Evolutionary conservation across 805 yeast species (phyloP).

Genomic region (Komagataella pastoris): DNA sequence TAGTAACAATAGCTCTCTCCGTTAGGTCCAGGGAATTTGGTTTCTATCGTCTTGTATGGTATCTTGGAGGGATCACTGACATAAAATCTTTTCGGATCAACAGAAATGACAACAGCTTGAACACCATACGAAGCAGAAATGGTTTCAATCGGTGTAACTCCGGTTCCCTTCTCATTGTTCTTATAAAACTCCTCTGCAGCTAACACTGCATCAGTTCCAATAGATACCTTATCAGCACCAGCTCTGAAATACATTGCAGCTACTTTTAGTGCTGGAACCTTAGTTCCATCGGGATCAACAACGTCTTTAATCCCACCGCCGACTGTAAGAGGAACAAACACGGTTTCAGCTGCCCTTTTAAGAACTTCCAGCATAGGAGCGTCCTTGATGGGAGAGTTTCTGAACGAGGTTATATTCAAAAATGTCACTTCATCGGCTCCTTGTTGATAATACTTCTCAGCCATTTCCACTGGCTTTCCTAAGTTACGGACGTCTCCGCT

Average conservation of each 20-base stretch:
- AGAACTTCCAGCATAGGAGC: conserved; percentile 93
- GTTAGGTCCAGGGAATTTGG: conserved; percentile 64
- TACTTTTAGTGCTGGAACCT: conserved; percentile 75
- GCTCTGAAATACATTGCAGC: conserved; percentile 88
- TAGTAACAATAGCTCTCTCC: conserved; percentile 88
- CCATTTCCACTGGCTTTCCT: conserved; percentile 94
- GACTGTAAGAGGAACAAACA: conserved; percentile 93
- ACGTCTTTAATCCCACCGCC: conserved; percentile 97
- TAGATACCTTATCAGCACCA: conserved; percentile 96
- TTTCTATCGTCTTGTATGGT: conserved; percentile 49
- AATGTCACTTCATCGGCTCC: conserved; percentile 98
- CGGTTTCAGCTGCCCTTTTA: conserved; percentile 69
- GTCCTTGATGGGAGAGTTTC: conserved; percentile 86
- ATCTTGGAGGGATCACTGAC: conserved; percentile 49
- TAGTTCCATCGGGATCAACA: conserved; percentile 71
- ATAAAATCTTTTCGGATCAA: conserved; percentile 90
- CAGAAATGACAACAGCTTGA: conserved; percentile 96
- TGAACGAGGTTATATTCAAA: conserved; percentile 86
- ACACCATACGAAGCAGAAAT: conserved; percentile 87
- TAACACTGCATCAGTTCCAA: conserved; percentile 92
- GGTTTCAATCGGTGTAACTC: conserved; percentile 83
- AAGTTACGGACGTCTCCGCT: conserved; percentile 70
- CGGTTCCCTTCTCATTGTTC: conserved; percentile 43
- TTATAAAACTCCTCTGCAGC: conserved; percentile 79
- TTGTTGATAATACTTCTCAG: conserved; percentile 78